Base-by-base conservation (phyloP, 768 basidiomycete genomes). In the Cubamyces lactineus region DNA sequence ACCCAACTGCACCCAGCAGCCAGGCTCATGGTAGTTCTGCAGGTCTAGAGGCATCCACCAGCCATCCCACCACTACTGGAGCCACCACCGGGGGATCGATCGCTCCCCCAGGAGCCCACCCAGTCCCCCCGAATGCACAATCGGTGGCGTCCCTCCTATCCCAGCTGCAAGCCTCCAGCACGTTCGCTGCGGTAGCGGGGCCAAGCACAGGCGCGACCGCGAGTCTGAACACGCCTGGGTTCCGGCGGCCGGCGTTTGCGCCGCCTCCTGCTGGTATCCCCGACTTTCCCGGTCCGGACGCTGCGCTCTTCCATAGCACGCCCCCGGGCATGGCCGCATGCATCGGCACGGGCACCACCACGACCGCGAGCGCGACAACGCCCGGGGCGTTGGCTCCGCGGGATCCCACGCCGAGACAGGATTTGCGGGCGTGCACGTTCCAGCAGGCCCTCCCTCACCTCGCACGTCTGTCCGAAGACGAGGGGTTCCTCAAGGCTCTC, bases 401-500 rank as follows among this genome's bases (percentile, higher is more conserved):
- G 50, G 26, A 57, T 51, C 50, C 55, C 30, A 45, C 64, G 51
- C 50, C 28, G 43, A 59, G 59, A 43, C 66, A 78, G 45, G 81
- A 86, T 65, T 63, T 81, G 52, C 82, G 79, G 56, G 73, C 73
- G 23, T 75, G 82, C 61, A 81, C 86, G 28, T 92, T 90, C 71
- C 87, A 86, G 65, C 86, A 92, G 66, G 82, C 90, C 0, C 77
- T 94, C 26, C 85, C 89, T 3, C 75, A 80, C 57, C 70, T 94
- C n/a, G 85, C 85, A 9, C 77, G 77, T 56, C 79, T 93, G 5
- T 79, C 84, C 41, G 79, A 82, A 51, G 80, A 87, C 68, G 76
- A 81, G 17, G 66, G 61, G 8, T 83, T 91, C 59, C 73, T 86
- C 40, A 69, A 77, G 24, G 70, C 79, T 17, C 67, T 92, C 41